These are phyloP conservation scores for Punctularia strigosozonata DNA, from an alignment of 768 basidiomycete genomes.

Conservation along the genomic window DNA sequence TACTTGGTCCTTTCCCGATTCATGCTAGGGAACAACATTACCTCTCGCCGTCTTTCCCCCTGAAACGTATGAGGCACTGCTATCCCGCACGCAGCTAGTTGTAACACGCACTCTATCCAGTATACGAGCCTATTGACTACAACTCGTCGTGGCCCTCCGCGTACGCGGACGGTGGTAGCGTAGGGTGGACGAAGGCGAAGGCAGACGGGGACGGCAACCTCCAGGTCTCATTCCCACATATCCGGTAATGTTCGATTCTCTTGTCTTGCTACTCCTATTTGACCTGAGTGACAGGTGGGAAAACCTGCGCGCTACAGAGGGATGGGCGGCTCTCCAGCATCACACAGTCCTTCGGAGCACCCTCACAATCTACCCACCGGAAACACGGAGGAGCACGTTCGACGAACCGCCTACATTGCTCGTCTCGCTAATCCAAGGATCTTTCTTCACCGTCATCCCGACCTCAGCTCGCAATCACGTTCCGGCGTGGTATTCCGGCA, in stretches of 20 bases:
- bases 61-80: conserved; percentile 53
- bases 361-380: conserved; percentile 44
- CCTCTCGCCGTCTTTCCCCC: conserved; percentile 65
- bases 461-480: conserved; percentile 10
- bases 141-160: conserved; percentile 50
- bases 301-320: conserved; percentile 61
- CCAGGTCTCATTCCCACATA: conserved; percentile 49
- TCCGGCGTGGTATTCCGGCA: conserved; percentile 69
- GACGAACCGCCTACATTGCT: conserved; percentile 31
- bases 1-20: conserved; percentile 76
- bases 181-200: conserved; percentile 42
- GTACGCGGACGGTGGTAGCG: conserved; percentile 46
- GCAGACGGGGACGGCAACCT: conserved; percentile 35
- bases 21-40: conserved; percentile 79
- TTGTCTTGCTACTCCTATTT: neutral
- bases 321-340: conserved; percentile 83
- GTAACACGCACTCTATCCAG: conserved; percentile 18
- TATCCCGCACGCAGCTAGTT: conserved; percentile 4
- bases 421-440: conserved; percentile 55
- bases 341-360: conserved; percentile 58
- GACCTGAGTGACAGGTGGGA: conserved; percentile 42
- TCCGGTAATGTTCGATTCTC: conserved; percentile 25
- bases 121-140: conserved; percentile 39
- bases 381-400: neutral
- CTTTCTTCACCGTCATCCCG: conserved; percentile 66